Evolutionary conservation across 805 yeast genomes (phyloP).

Genomic region (Lipomyces spencermartinsiae): DNA sequence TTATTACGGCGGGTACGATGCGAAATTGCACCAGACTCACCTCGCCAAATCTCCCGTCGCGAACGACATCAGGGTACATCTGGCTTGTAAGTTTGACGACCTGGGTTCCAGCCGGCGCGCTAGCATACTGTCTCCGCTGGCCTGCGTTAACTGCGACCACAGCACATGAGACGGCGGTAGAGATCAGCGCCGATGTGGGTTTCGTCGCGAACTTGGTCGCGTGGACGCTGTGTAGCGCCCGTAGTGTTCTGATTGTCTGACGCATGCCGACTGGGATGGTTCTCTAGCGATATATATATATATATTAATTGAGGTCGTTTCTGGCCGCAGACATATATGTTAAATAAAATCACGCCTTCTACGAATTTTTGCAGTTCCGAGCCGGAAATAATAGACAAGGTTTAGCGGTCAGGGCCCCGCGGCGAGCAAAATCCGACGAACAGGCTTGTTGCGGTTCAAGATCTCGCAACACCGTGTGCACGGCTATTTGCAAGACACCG

Average conservation of each 20-base stretch:
- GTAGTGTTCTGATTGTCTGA: not conserved
- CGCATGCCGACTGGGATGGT: not conserved
- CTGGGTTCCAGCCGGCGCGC: constrained; percentile 11
- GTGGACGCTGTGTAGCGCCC: not conserved
- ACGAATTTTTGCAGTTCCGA: not conserved
- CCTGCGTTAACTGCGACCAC: not conserved
- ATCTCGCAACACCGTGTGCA: not conserved
- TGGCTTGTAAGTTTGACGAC: constrained; percentile 37
- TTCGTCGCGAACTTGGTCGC: not conserved
- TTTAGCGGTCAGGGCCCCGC: not conserved
- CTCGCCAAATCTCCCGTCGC: constrained; percentile 38
- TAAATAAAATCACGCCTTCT: not conserved
- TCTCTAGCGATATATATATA: not conserved
- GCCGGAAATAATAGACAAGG: not conserved
- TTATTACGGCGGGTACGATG: not conserved
- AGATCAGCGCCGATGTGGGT: not conserved
- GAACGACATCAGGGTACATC: constrained; percentile 38
- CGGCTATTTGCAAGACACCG: not conserved
- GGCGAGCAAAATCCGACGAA: not conserved
- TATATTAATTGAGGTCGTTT: not conserved
- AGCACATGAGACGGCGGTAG: not conserved
- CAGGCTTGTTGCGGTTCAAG: not conserved
- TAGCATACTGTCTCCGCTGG: constrained; percentile 1
- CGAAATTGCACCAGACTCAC: not conserved
- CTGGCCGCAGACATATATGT: not conserved